phyloP scores from a whole-genome alignment of 2,329 filamentous ascomycete genomes.

The Niveomyces coronatus region DNA sequence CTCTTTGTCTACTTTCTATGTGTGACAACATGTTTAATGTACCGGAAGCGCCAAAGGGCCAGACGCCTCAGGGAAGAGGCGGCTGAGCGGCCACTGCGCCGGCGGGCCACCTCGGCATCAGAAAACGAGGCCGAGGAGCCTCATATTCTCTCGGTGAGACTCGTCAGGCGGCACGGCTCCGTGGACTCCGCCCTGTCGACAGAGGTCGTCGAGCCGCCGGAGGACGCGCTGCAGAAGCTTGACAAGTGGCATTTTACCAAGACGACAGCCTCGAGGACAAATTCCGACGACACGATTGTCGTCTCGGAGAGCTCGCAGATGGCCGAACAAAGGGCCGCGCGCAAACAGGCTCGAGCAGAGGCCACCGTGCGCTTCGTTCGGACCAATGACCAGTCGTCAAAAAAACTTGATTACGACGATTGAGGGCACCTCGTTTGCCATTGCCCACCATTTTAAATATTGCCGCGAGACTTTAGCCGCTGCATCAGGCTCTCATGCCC shows the following conservation, averaged over 20 bases:
- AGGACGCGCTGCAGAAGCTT: constrained; percentile 6
- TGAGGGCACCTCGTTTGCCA: too few species aligned
- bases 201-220: constrained; percentile 4
- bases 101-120: constrained; percentile 1
- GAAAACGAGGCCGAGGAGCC: constrained; percentile 12
- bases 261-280: neutral
- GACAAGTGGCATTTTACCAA: constrained; percentile 10
- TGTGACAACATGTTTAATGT: constrained; percentile 19
- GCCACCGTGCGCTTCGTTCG: constrained; percentile 10
- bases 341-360: constrained; percentile 5
- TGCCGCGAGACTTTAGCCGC: too few species aligned
- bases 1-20: constrained; percentile 20
- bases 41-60: constrained; percentile 17
- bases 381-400: constrained; percentile 2
- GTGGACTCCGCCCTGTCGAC: constrained; percentile 11
- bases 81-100: neutral
- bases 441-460: too few species aligned
- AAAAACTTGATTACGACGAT: too few species aligned
- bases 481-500: too few species aligned
- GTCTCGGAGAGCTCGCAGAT: constrained; percentile 6
- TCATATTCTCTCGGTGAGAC: constrained; percentile 6
- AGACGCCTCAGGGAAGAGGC: constrained; percentile 13
- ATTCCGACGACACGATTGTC: constrained; percentile 9
- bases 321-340: constrained; percentile 7
- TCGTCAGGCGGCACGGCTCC: constrained; percentile 10